Evolutionary conservation across 352 stramenopile species (phyloP).

Genomic region (Lagenidium sp.): DNA sequence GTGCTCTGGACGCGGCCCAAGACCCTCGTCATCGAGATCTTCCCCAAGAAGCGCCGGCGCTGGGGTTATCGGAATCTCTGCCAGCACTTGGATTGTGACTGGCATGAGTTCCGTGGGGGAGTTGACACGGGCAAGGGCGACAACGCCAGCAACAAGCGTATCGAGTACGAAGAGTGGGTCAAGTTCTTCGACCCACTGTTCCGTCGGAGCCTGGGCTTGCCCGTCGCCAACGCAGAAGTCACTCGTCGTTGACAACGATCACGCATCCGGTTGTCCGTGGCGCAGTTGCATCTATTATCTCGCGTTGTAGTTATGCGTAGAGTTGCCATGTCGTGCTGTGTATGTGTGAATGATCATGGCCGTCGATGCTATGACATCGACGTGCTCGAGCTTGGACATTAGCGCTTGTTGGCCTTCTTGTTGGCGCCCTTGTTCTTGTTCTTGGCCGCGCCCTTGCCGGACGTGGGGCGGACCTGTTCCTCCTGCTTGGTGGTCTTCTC

Average conservation of each 20-base stretch:
- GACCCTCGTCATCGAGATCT: slow-evolving; percentile 63
- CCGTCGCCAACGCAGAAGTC: background rate
- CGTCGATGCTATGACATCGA: too few species aligned
- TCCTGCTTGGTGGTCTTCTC: slow-evolving; percentile 15
- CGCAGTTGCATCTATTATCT: background rate
- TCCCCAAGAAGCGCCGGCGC: slow-evolving; percentile 28
- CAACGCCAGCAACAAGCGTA: slow-evolving; percentile 43
- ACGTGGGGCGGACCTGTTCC: slow-evolving; percentile 3
- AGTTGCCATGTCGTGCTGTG: background rate
- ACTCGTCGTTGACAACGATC: background rate
- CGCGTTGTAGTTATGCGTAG: too few species aligned
- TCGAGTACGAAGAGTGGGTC: slow-evolving; percentile 39
- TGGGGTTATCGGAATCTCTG: slow-evolving; percentile 74
- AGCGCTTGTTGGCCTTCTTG: slow-evolving; percentile 12
- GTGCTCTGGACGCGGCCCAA: slow-evolving; percentile 45
- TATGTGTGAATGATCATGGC: too few species aligned
- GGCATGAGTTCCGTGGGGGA: slow-evolving; percentile 29
- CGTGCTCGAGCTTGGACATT: too few species aligned
- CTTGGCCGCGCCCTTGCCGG: slow-evolving; percentile 10
- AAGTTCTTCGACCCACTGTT: slow-evolving; percentile 41
- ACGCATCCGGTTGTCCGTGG: background rate
- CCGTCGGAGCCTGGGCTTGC: background rate
- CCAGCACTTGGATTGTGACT: slow-evolving; percentile 54
- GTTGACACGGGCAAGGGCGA: slow-evolving; percentile 11
- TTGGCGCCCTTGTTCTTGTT: slow-evolving; percentile 14